Percentiles rank a stretch among this genome's conserved stretches.
These are phyloP conservation scores for Solanum corneliomulleri DNA, from an alignment of 257 asterid genomes.

Conservation along the genomic window DNA sequence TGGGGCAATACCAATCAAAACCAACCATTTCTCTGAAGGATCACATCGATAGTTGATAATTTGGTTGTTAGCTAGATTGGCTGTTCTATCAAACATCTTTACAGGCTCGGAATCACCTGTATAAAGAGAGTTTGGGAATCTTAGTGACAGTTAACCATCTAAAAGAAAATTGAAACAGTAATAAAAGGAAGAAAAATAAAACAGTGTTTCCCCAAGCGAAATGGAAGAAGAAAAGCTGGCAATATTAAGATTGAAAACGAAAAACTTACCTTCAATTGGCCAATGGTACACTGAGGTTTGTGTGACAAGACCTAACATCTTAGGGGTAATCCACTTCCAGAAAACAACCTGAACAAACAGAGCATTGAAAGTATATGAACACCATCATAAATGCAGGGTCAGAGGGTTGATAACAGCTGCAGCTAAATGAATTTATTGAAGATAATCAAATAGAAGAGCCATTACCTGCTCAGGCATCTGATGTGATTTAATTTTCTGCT, in stretches of 20 bases:
- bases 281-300: constrained; percentile 96
- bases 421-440: not conserved
- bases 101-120: constrained; percentile 91
- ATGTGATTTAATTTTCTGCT: constrained; percentile 84
- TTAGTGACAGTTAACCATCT: not conserved
- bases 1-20: constrained; percentile 94
- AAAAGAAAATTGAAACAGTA: not conserved
- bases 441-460: not conserved
- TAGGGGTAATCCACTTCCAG: constrained; percentile 97
- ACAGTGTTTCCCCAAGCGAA: not conserved
- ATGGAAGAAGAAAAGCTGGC: not conserved
- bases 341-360: constrained; percentile 58
- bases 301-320: constrained; percentile 92
- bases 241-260: not conserved
- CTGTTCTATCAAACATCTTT: constrained; percentile 93
- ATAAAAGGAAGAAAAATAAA: not conserved
- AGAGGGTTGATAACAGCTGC: not conserved
- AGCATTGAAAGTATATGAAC: not conserved
- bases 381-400: not conserved
- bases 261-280: constrained; percentile 72
- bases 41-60: constrained; percentile 93
- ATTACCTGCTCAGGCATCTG: constrained; percentile 99
- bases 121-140: not conserved
- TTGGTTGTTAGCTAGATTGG: constrained; percentile 84
- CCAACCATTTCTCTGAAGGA: constrained; percentile 98